A percentile compares a stretch with the other conserved stretches of the same genome.
Conservation (phyloP, 2,329 filamentous ascomycete species). For the Kalaharituber pfeilii region DNA sequence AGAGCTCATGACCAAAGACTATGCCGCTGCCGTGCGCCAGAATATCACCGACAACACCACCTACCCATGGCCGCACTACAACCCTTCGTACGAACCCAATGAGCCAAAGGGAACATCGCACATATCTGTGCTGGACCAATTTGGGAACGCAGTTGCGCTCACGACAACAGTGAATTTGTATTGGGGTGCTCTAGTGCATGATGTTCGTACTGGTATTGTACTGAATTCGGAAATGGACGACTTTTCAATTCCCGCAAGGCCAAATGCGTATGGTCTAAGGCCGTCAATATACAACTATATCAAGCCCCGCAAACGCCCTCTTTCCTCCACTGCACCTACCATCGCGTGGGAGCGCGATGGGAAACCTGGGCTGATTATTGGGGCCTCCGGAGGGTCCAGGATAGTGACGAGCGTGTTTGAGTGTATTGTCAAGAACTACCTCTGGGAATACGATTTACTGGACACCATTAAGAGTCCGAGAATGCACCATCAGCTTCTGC, state of each 20-base stretch:
- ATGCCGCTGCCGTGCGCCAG: slow-evolving; percentile 16
- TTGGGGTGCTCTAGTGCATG: slow-evolving; percentile 21
- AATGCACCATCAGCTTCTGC: slow-evolving; percentile 22
- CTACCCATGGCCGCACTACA: slow-evolving; percentile 21
- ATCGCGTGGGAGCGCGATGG: slow-evolving; percentile 19
- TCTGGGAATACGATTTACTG: slow-evolving; percentile 19
- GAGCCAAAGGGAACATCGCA: slow-evolving; percentile 21
- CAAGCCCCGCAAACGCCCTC: slow-evolving; percentile 19
- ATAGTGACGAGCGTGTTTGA: slow-evolving; percentile 23
- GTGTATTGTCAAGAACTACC: slow-evolving; percentile 20
- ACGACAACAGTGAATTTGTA: slow-evolving; percentile 23
- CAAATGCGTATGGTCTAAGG: slow-evolving; percentile 18
- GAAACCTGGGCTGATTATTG: slow-evolving; percentile 18
- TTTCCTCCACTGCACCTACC: slow-evolving; percentile 20
- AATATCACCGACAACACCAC: slow-evolving; percentile 20
- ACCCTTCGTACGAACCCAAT: slow-evolving; percentile 20
- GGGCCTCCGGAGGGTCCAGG: slow-evolving; percentile 19
- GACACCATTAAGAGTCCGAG: slow-evolving; percentile 20
- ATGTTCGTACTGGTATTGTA: slow-evolving; percentile 20
- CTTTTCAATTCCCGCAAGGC: slow-evolving; percentile 20
- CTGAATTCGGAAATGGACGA: slow-evolving; percentile 23
- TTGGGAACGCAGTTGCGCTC: slow-evolving; percentile 20
- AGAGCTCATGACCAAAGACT: slow-evolving; percentile 20
- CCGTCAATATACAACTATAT: slow-evolving; percentile 22
- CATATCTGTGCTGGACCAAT: slow-evolving; percentile 17